Evolutionary conservation across 371 early-diverging fungal species (phyloP).

Genomic region (Funneliformis caledonium): DNA sequence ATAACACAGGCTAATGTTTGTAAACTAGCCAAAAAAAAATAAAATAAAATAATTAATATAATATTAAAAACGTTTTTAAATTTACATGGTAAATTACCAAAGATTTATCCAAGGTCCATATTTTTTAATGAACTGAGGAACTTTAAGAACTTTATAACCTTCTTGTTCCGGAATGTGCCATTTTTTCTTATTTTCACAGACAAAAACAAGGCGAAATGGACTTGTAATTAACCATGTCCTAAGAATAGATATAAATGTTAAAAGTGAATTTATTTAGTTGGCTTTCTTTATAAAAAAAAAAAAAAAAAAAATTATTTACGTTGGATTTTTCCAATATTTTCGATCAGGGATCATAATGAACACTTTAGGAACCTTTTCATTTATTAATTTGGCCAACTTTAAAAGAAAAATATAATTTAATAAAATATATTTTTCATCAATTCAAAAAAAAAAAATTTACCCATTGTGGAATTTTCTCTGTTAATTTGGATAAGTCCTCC

Average conservation of each 20-base stretch:
- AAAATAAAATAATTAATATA: not conserved
- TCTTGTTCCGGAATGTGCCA: slow-evolving; percentile 22
- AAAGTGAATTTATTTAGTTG: too few relatives aligned
- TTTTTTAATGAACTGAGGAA: slow-evolving; percentile 20
- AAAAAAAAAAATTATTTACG: not conserved
- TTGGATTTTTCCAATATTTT: not conserved
- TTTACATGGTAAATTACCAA: not conserved
- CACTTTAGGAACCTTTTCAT: slow-evolving; percentile 4
- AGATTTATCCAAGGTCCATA: slow-evolving; percentile 26
- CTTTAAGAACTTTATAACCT: not conserved
- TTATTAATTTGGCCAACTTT: not conserved
- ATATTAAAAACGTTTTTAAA: not conserved
- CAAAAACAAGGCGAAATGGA: slow-evolving; percentile 12
- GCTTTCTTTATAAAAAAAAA: not conserved
- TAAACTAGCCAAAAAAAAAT: not conserved
- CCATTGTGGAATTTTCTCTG: not conserved
- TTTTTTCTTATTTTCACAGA: slow-evolving; percentile 3
- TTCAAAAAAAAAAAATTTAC: not conserved
- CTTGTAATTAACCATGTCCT: slow-evolving; percentile 1
- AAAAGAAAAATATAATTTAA: too few relatives aligned
- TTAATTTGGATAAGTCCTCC: not conserved
- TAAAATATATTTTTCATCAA: too few relatives aligned
- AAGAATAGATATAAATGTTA: not conserved
- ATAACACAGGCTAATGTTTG: not conserved
- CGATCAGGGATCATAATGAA: slow-evolving; percentile 1